Conservation (phyloP, 495 filamentous ascomycete species). For the Parmelia sp. region DNA sequence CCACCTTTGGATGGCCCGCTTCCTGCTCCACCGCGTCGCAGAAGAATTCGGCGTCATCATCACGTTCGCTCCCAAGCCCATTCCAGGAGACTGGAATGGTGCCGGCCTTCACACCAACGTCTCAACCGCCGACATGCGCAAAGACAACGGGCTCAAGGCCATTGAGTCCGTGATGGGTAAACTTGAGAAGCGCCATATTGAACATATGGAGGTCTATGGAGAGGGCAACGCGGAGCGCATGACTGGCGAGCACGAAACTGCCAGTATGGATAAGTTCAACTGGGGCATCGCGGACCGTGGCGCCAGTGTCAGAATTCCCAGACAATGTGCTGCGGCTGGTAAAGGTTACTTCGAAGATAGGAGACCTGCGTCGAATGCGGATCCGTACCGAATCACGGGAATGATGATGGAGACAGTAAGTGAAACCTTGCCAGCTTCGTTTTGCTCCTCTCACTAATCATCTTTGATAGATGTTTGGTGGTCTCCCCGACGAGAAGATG, state of each 20-base stretch:
- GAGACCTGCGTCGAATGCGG: conserved; percentile 88
- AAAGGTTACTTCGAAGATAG: conserved; percentile 99
- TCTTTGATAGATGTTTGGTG: conserved; percentile 25
- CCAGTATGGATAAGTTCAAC: conserved; percentile 85
- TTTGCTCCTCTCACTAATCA: not conserved
- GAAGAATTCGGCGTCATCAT: conserved; percentile 97
- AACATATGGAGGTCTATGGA: conserved; percentile 97
- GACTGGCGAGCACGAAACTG: conserved; percentile 94
- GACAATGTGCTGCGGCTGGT: conserved; percentile 82
- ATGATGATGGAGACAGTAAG: conserved; percentile 73
- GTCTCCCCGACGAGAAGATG: conserved; percentile 18
- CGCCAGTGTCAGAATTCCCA: conserved; percentile 86
- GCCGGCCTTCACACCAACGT: conserved; percentile 97
- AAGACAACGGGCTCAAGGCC: conserved; percentile 87
- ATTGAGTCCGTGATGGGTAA: conserved; percentile 84
- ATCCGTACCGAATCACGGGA: conserved; percentile 93
- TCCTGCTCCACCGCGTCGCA: conserved; percentile 90
- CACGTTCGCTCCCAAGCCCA: conserved; percentile 95
- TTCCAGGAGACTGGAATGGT: conserved; percentile 99
- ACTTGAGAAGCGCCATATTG: conserved; percentile 78
- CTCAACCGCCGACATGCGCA: conserved; percentile 78
- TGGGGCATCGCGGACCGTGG: conserved; percentile 97
- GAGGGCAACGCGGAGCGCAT: conserved; percentile 89
- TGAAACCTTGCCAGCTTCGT: not conserved
- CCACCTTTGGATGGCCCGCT: conserved; percentile 95